A percentile compares a stretch with the other conserved stretches of the same genome.
Conservation (phyloP, 225 moss, liverwort and hornwort genomes). For the Marchantia polymorpha region DNA sequence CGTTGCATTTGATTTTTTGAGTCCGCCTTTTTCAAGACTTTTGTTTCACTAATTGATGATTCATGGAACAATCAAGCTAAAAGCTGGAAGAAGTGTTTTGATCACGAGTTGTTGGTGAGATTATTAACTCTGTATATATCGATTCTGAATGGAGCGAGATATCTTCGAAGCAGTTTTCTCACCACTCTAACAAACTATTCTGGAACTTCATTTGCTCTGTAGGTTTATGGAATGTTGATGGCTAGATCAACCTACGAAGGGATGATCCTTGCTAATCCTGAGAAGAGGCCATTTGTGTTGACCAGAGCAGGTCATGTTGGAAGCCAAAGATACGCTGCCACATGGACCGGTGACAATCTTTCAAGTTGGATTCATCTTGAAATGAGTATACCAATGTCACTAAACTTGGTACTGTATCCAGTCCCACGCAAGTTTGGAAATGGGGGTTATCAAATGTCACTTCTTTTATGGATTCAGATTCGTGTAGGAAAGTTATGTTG, state of each 20-base stretch:
- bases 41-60: too few species aligned
- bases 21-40: too few species aligned
- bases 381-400: slow-evolving; percentile 92
- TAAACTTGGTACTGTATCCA: slow-evolving; percentile 61
- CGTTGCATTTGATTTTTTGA: neutral
- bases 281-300: slow-evolving; percentile 78
- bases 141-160: neutral
- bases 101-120: too few species aligned
- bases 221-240: slow-evolving; percentile 97
- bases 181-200: neutral
- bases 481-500: neutral
- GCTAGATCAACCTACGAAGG: slow-evolving; percentile 71
- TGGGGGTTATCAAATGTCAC: too few species aligned
- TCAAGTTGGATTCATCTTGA: slow-evolving; percentile 84
- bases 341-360: slow-evolving; percentile 98
- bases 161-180: neutral
- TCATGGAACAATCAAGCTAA: too few species aligned
- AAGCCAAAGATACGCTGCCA: slow-evolving; percentile 76
- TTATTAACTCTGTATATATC: too few species aligned
- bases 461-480: neutral
- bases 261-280: slow-evolving; percentile 61
- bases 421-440: neutral
- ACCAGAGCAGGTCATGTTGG: slow-evolving; percentile 84
- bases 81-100: too few species aligned
- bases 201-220: slow-evolving; percentile 12